Conservation (phyloP, 176 grass and related monocot species). For the Eleusine indica region DNA sequence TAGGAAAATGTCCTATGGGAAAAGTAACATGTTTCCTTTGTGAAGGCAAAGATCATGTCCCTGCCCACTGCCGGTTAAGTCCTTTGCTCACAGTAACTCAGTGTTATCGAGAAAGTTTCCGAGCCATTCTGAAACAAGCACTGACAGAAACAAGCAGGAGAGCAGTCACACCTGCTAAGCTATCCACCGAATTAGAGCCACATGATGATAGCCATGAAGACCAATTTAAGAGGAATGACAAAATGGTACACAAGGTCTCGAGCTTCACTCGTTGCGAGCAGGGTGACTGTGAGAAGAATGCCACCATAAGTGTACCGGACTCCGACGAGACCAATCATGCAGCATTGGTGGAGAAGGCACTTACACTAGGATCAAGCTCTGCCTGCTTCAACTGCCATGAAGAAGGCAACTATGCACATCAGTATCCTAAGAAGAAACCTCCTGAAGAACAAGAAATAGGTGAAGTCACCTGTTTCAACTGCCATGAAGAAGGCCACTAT, state of each 20-base stretch:
- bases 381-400: constrained; percentile 8
- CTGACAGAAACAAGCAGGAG: constrained; percentile 1
- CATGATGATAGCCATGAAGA: not conserved
- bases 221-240: not conserved
- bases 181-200: constrained; percentile 4
- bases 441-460: not conserved
- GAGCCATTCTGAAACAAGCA: not conserved
- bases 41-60: constrained; percentile 35
- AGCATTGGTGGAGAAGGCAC: not conserved
- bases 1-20: constrained; percentile 30
- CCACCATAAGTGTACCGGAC: not conserved
- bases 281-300: not conserved
- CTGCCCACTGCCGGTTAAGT: constrained; percentile 21
- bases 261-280: not conserved
- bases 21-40: constrained; percentile 43
- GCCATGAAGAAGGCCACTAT: no score
- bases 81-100: constrained; percentile 32
- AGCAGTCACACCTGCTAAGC: not conserved
- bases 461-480: not conserved
- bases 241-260: not conserved
- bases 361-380: not conserved
- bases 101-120: constrained; percentile 28
- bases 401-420: constrained; percentile 7
- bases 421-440: constrained; percentile 1
- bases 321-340: not conserved